These are phyloP conservation scores for Trypanosoma mega DNA, from an alignment of 208 protist species.

Conservation along the genomic window DNA sequence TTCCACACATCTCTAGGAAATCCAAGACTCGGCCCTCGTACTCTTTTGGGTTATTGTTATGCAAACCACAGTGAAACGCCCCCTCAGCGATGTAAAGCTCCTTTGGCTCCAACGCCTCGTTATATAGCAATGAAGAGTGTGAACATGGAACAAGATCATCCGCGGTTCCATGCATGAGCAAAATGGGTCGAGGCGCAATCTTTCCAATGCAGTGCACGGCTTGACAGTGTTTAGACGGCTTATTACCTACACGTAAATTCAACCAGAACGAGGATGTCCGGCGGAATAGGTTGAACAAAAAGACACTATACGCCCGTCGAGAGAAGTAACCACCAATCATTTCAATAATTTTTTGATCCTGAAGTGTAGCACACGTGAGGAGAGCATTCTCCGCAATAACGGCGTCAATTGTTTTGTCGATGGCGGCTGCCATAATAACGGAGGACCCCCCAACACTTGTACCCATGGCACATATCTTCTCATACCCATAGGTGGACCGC, in stretches of 20 bases:
- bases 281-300: slow-evolving; percentile 72
- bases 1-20: slow-evolving; percentile 54
- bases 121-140: slow-evolving; percentile 81
- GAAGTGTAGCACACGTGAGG: slow-evolving; percentile 73
- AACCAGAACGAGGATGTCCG: slow-evolving; percentile 69
- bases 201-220: slow-evolving; percentile 78
- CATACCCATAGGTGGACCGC: slow-evolving; percentile 60
- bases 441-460: slow-evolving; percentile 89
- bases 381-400: slow-evolving; percentile 91
- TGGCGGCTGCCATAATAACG: slow-evolving; percentile 88
- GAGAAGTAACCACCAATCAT: slow-evolving; percentile 78
- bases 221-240: slow-evolving; percentile 80
- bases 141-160: slow-evolving; percentile 84
- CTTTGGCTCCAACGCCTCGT: slow-evolving; percentile 81
- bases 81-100: slow-evolving; percentile 83
- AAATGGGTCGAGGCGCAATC: slow-evolving; percentile 73
- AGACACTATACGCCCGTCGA: slow-evolving; percentile 43
- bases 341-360: slow-evolving; percentile 76
- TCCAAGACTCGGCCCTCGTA: slow-evolving; percentile 66
- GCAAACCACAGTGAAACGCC: slow-evolving; percentile 89
- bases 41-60: slow-evolving; percentile 82
- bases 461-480: slow-evolving; percentile 80
- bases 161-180: slow-evolving; percentile 89
- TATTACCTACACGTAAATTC: slow-evolving; percentile 86
- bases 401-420: slow-evolving; percentile 80